Conservation (phyloP, 768 basidiomycete species). For the Russula abietina region DNA sequence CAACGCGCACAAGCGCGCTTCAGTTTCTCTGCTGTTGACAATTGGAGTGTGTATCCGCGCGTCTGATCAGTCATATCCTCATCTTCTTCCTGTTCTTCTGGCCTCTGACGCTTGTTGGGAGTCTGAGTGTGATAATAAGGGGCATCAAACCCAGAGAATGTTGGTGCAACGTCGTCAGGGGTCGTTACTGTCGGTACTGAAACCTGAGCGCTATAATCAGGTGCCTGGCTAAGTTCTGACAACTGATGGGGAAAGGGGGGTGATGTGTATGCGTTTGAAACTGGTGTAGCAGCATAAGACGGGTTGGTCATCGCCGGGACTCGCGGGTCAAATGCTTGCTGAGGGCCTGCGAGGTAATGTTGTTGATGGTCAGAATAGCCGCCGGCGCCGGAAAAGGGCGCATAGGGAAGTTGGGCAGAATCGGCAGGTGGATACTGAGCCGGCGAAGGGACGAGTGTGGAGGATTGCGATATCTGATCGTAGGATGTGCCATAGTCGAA, state of each 20-base stretch:
- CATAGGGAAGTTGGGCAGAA: constrained; percentile 1
- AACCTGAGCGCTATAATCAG: neutral
- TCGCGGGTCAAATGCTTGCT: constrained; percentile 3
- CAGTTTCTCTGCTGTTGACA: constrained; percentile 11
- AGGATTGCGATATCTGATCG: constrained; percentile 9
- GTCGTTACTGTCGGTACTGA: neutral
- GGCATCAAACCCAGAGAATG: neutral
- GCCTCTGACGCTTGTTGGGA: constrained; percentile 20
- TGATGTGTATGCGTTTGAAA: neutral
- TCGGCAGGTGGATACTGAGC: constrained; percentile 5
- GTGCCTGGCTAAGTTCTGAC: constrained; percentile 1
- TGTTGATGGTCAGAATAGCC: constrained; percentile 12
- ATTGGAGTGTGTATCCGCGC: neutral
- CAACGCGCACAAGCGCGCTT: constrained; percentile 26
- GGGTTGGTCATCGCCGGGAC: neutral
- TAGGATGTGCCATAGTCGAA: constrained; percentile 12
- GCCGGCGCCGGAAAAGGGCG: constrained; percentile 7
- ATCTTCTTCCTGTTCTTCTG: constrained; percentile 22
- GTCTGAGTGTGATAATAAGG: neutral
- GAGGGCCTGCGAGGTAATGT: constrained; percentile 1
- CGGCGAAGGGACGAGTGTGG: constrained; percentile 8
- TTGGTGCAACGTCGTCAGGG: neutral
- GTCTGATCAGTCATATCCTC: constrained; percentile 2
- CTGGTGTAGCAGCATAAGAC: neutral
- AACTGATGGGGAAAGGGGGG: neutral